A percentile compares a stretch with the other conserved stretches of the same genome.
Evolutionary conservation across 2,329 filamentous ascomycete species (phyloP).

Genomic region (Pseudocercospora cruenta): DNA sequence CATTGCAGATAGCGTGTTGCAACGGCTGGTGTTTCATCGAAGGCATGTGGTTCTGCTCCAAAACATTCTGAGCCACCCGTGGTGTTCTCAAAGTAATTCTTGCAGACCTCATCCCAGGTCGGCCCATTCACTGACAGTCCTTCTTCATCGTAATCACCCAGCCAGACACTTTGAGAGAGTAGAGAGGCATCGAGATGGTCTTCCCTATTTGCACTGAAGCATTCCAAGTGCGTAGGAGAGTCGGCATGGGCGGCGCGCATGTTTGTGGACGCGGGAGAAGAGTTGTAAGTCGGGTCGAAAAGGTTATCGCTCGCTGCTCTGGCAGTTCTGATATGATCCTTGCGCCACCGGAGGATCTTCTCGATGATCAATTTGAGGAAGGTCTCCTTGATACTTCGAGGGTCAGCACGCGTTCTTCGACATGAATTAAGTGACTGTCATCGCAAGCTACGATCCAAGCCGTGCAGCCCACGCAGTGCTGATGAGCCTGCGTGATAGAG

Average conservation of each 20-base stretch:
- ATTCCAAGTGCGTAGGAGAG: not conserved
- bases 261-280: not conserved
- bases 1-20: constrained; percentile 6
- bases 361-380: not conserved
- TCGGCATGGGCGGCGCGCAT: not conserved
- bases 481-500: too few relatives aligned
- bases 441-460: not conserved
- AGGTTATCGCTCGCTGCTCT: not conserved
- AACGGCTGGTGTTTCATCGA: constrained; percentile 7
- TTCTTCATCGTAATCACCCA: constrained; percentile 10
- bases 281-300: constrained; percentile 4
- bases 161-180: constrained; percentile 14
- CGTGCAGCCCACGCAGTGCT: too few relatives aligned
- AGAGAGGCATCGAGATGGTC: constrained; percentile 6
- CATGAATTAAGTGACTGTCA: not conserved
- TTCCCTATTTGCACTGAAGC: not conserved
- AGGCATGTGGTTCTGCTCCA: constrained; percentile 10
- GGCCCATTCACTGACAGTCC: constrained; percentile 3
- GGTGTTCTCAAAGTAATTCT: constrained; percentile 8
- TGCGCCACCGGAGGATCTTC: constrained; percentile 12
- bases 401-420: not conserved
- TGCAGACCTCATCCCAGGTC: constrained; percentile 3
- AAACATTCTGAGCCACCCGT: not conserved
- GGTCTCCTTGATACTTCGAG: not conserved
- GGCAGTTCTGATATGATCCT: not conserved